Percentiles rank a stretch among this genome's conserved stretches.
These are phyloP conservation scores for Silene vulgaris DNA, from an alignment of 179 eudicot species.

Conservation along the genomic window DNA sequence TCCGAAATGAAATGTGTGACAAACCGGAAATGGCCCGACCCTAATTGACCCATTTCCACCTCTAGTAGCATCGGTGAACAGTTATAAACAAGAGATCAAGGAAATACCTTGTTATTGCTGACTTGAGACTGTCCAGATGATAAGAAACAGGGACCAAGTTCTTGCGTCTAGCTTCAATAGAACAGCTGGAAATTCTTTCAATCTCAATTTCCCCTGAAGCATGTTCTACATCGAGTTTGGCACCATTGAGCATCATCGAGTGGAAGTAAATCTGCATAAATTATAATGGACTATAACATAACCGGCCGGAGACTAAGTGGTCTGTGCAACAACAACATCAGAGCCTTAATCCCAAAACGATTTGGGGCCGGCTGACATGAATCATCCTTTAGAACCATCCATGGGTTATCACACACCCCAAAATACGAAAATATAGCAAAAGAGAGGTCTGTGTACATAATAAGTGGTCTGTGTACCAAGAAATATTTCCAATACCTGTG, in stretches of 20 bases:
- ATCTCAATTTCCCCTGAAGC: constrained; percentile 61
- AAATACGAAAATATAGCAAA: too few relatives aligned
- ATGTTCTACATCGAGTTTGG: constrained; percentile 29
- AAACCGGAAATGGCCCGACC: too few relatives aligned
- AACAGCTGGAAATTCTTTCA: constrained; percentile 47
- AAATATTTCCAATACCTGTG: constrained; percentile 45
- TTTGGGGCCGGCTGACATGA: too few relatives aligned
- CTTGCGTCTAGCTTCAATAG: constrained; percentile 59
- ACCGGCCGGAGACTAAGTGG: constrained; percentile 2
- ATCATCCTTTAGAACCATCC: too few relatives aligned
- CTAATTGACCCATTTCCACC: too few relatives aligned
- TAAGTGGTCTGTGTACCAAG: background rate
- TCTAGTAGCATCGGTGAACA: too few relatives aligned
- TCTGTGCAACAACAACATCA: too few relatives aligned
- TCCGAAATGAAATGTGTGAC: too few relatives aligned
- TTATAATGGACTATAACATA: constrained; percentile 14
- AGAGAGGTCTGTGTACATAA: too few relatives aligned
- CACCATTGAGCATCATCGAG: constrained; percentile 37
- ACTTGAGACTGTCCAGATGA: constrained; percentile 44
- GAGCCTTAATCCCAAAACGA: too few relatives aligned
- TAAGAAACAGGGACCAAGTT: constrained; percentile 62
- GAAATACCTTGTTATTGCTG: constrained; percentile 43
- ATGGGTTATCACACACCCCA: too few relatives aligned
- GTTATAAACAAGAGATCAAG: background rate
- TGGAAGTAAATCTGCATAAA: constrained; percentile 61